Evolutionary conservation across 371 early-diverging fungal species (phyloP).

Genomic region (Mortierella sp.): DNA sequence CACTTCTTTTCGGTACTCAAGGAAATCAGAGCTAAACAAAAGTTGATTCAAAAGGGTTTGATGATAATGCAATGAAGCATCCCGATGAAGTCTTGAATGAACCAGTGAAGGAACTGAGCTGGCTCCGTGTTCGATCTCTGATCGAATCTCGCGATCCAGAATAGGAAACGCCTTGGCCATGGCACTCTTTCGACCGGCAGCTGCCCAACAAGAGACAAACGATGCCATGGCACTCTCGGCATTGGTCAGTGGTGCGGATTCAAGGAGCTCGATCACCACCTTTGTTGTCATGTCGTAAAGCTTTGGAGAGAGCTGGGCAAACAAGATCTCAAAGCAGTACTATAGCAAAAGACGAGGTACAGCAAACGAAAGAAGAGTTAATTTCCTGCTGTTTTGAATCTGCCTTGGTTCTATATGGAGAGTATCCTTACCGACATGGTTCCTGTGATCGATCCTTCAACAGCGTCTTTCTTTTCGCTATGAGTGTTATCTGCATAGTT

Average conservation of each 20-base stretch:
- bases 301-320: slow-evolving; percentile 72
- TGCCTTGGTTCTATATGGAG: too few relatives aligned
- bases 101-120: slow-evolving; percentile 65
- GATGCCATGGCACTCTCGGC: slow-evolving; percentile 75
- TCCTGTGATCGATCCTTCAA: slow-evolving; percentile 40
- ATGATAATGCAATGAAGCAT: slow-evolving; percentile 82
- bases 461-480: slow-evolving; percentile 33
- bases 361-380: slow-evolving; percentile 6
- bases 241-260: slow-evolving; percentile 69
- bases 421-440: slow-evolving; percentile 39
- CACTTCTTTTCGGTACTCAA: slow-evolving; percentile 64
- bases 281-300: slow-evolving; percentile 71
- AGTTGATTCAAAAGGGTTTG: slow-evolving; percentile 73
- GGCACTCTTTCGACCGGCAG: slow-evolving; percentile 60
- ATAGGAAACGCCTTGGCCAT: slow-evolving; percentile 71
- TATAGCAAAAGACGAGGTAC: slow-evolving; percentile 14
- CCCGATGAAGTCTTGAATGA: slow-evolving; percentile 69
- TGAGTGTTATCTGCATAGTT: slow-evolving; percentile 76
- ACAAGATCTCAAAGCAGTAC: slow-evolving; percentile 73
- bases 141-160: slow-evolving; percentile 65
- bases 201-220: slow-evolving; percentile 29
- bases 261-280: slow-evolving; percentile 69
- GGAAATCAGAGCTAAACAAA: slow-evolving; percentile 58
- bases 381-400: slow-evolving; percentile 1
- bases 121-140: slow-evolving; percentile 80